Percentiles rank a stretch among this genome's conserved stretches.
phyloP scores from a whole-genome alignment of 331 rosid genomes.

The Cydonia oblonga region DNA sequence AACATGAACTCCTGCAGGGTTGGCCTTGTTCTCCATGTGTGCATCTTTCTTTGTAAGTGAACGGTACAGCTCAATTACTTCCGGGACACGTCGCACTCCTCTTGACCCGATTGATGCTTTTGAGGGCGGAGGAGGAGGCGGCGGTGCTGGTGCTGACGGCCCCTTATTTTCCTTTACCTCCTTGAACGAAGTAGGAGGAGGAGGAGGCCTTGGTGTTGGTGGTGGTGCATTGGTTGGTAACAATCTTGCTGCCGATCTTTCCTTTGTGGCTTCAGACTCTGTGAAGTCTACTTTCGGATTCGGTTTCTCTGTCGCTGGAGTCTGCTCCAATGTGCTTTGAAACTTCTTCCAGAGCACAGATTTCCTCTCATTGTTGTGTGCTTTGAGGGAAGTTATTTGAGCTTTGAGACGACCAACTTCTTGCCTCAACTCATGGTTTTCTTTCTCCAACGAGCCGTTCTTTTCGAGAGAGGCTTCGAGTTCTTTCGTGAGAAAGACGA shows the following conservation, averaged over 20 bases:
- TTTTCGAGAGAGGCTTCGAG: constrained; percentile 42
- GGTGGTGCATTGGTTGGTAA: constrained; percentile 19
- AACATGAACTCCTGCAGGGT: constrained; percentile 37
- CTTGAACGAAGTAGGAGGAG: constrained; percentile 11
- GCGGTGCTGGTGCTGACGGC: constrained; percentile 28
- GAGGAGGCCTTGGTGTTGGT: constrained; percentile 37
- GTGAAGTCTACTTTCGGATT: constrained; percentile 23
- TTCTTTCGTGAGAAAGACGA: constrained; percentile 29
- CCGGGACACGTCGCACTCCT: constrained; percentile 81
- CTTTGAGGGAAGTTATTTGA: constrained; percentile 56
- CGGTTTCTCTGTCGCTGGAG: constrained; percentile 21
- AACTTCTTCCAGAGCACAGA: constrained; percentile 80
- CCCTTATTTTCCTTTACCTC: constrained; percentile 27
- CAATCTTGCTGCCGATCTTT: constrained; percentile 23
- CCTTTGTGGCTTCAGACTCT: constrained; percentile 29
- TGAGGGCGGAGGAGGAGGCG: constrained; percentile 67
- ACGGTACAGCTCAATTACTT: constrained; percentile 76
- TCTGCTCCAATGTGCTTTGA: constrained; percentile 40
- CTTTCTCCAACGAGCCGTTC: constrained; percentile 48
- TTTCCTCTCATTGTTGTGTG: constrained; percentile 69
- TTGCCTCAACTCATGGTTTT: constrained; percentile 60
- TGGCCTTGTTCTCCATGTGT: constrained; percentile 36
- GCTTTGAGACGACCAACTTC: constrained; percentile 54
- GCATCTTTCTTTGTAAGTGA: constrained; percentile 60
- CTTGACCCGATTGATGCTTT: constrained; percentile 38